Evolutionary conservation across 495 filamentous ascomycete species (phyloP), one percentile per base, ranked within the genome.

Genomic region (Immersiella caudata): DNA sequence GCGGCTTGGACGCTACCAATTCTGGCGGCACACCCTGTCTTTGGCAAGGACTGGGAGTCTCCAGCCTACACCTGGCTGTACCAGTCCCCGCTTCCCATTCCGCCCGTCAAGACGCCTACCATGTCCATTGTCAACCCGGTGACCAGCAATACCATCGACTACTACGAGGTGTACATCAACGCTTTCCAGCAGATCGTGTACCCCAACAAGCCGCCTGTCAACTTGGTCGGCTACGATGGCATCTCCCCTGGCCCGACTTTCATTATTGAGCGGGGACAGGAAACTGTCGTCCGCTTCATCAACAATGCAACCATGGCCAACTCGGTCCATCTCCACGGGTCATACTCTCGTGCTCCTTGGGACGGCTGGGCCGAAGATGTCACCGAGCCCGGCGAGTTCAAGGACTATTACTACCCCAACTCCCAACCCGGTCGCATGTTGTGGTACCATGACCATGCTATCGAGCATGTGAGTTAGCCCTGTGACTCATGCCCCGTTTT

Each of bases 381-480:
- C 9, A 85, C 80, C 4, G 55, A 69, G 1, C 71, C 76, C 0
- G 83, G 82, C 33, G 72, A 87, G 70, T 87, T 83, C 77, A 84
- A 87, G 72, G 86, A 87, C 68, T 88, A 87, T 73, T 87, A 86
- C 70, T 87, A 84, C 71, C 85, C 85, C 27, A 87, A 87, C 75
- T 68, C 71, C 36, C 81, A 87, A 62, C 62, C 70, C 50, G 82
- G 76, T 3, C 78, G 85, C 12, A 79, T 82, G 5, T 70, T 85
- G n/a, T 88, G 86, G 85, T 87, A 87, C 67, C 86, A 87, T 62
- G 86, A 86, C 68, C 84, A 87, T 65, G 82, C 82, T 36, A 66
- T 79, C 27, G 68, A 69, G 22, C 69, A 74, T 50, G 67, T 67
- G 52, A 68, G 67, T 24, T 25, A 12, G 8, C 6, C 6, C 29